Base-by-base conservation (phyloP, 345 rosid species). In the Rhodamnia argentea region DNA sequence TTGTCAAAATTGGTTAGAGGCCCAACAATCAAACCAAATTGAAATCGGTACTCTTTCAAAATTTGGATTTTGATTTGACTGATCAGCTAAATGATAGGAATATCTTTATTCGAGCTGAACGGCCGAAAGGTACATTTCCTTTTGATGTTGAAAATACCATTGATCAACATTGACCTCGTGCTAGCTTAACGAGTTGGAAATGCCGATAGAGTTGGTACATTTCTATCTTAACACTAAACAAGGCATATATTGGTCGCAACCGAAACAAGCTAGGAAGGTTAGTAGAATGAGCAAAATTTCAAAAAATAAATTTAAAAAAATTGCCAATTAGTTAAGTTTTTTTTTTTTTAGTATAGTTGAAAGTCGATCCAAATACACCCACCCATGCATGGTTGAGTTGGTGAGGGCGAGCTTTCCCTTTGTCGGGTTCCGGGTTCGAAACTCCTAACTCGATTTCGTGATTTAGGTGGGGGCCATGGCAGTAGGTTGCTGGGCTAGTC, bases 51-150 rank as follows among this genome's bases (percentile, higher is more conserved):
- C 2, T 60, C 16, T 60, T 60, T 13, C n/a, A 13, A 6, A 27
- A 2, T n/a, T 5, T 3, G 7, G 2, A 14, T 62, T 64, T 0
- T 8, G 6, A 64, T 64, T 32, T 16, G 24, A 32, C 22, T 1
- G 1, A 64, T 16, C 44, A 32, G 32, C 76, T 0, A 20, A 54
- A 8, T 32, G 76, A 64, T 32, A 20, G 3, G 4, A 18, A 7
- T 32, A 18, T 64, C 5, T 64, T 32, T 32, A 32, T 64, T 64
- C 3, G 3, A 54, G 57, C 18, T 5, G 57, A 18, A 18, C 8
- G 57, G 57, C 9, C 57, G 23, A 32, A 32, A 64, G 18, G 16
- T 8, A 32, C 23, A 2, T 32, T 16, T 20, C 10, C 23, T 64
- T 64, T 7, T 32, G 40, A 64, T 29, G 10, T 32, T 64, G 42